Base-by-base conservation (phyloP, 1,284 basidiomycete species). In the Irpex lacteus region DNA sequence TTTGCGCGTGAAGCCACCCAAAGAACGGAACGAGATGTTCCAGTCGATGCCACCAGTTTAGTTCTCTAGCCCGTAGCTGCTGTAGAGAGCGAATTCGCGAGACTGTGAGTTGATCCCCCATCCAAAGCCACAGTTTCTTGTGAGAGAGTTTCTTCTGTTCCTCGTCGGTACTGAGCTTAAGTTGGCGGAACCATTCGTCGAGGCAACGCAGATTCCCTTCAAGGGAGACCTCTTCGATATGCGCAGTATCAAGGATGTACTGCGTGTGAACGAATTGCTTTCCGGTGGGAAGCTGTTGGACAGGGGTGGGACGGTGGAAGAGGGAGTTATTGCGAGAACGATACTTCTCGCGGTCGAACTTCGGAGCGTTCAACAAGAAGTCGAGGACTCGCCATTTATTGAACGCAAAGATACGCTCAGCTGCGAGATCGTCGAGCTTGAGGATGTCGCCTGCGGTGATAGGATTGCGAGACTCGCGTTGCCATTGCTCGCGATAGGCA, bases 151-250 rank as follows among this genome's bases (percentile, higher is more conserved):
- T 21, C 60, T 66, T 58, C 54, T 60, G 36, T 21, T 68, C 65
- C 18, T 68, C 64, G 5, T 56, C 9, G 3, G 64, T 38, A 21
- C 59, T 40, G 3, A 68, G 52, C 5, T 44, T 38, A 21, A 70
- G 58, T 47, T 71, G 68, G 2, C 55, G 56, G 7, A 56, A 19
- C 13, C 63, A 72, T 57, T 76, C 74, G 5, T 63, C 53, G 5
- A 78, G 66, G 0, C 75, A 62, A n/a, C 61, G 58, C 0, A 62
- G 62, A 63, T 76, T 77, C 8, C 74, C 78, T 15, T 78, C 73
- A 54, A 79, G 80, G 47, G 75, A 78, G 1, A 75, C 73, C 63
- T 80, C 77, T 6, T 75, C 67, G 54, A 76, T 70, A 53, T 74
- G 61, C 6, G 71, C 70, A 0, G 76, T 77, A 0, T 71, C 69